These are phyloP conservation scores for Petasospora rhodanensis DNA, from an alignment of 1,139 yeast species.

Conservation along the genomic window DNA sequence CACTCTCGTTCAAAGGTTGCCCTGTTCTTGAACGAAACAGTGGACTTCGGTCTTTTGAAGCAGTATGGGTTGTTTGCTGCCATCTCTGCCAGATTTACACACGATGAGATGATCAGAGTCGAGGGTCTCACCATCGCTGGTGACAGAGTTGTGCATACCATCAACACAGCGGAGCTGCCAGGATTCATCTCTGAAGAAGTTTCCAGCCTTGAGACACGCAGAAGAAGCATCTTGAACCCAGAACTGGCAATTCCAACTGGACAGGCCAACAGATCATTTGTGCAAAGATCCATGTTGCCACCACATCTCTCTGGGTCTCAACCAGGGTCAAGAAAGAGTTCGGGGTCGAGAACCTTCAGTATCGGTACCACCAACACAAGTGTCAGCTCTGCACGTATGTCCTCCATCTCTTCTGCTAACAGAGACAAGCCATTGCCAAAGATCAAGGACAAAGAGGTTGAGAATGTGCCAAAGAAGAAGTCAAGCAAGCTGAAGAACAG, in stretches of 20 bases:
- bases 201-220: conserved; percentile 19
- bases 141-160: conserved; percentile 16
- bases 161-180: conserved; percentile 22
- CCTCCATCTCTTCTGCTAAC: conserved; percentile 16
- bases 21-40: conserved; percentile 63
- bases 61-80: conserved; percentile 41
- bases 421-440: conserved; percentile 21
- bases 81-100: conserved; percentile 38
- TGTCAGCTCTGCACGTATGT: conserved; percentile 11
- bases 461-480: conserved; percentile 4
- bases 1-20: conserved; percentile 56
- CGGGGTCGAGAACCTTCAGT: conserved; percentile 6
- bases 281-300: conserved; percentile 1
- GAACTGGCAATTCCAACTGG: conserved; percentile 9
- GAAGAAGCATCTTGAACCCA: conserved; percentile 11
- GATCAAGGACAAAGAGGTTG: conserved; percentile 5
- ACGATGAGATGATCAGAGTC: conserved; percentile 24
- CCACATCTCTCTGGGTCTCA: no score
- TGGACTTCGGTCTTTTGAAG: conserved; percentile 34
- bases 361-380: conserved; percentile 8
- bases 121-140: conserved; percentile 20
- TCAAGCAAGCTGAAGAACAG: conserved; percentile 14
- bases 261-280: conserved; percentile 9
- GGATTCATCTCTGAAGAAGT: conserved; percentile 25
- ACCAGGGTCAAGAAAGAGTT: conserved; percentile 6